phyloP scores from a whole-genome alignment of 768 basidiomycete species.

The Nidularia pulvinata region DNA sequence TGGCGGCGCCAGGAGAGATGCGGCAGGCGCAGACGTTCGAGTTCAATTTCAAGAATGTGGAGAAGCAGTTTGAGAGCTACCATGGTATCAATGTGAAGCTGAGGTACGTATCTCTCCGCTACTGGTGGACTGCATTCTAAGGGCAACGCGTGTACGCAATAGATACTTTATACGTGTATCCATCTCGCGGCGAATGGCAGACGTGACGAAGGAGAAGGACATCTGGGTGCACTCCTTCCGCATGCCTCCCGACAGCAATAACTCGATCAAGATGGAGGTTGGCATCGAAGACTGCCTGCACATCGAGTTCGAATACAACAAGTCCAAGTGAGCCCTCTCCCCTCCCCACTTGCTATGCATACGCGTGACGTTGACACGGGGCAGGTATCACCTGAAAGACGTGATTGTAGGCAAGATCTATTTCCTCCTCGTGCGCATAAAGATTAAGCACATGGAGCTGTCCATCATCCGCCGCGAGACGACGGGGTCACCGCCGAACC shows the following conservation, averaged over 20 bases:
- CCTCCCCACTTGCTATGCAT: neutral
- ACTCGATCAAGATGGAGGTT: conserved; percentile 99
- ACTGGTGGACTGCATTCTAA: too few species aligned
- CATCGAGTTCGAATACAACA: conserved; percentile 99
- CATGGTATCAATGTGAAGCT: conserved; percentile 98
- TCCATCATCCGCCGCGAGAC: conserved; percentile 98
- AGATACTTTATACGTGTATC: conserved; percentile 95
- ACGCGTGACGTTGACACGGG: neutral
- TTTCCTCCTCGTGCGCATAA: conserved; percentile 97
- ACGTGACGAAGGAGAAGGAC: conserved; percentile 91
- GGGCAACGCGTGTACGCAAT: too few species aligned
- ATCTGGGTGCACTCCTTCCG: conserved; percentile 98
- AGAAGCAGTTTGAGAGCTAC: conserved; percentile 99
- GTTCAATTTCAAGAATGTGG: conserved; percentile 98
- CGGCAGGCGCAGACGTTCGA: conserved; percentile 95
- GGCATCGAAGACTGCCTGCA: conserved; percentile 99
- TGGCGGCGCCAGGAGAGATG: conserved; percentile 97
- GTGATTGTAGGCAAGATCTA: conserved; percentile 99
- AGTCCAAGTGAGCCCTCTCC: conserved; percentile 78
- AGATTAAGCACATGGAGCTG: conserved; percentile 99
- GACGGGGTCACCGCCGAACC: conserved; percentile 96
- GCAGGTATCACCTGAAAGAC: conserved; percentile 96
- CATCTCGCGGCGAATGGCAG: conserved; percentile 90
- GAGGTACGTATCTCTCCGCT: conserved; percentile 51
- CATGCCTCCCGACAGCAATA: conserved; percentile 98